Base-by-base conservation (phyloP, 83 land plant species). In the Larix sibirica region DNA sequence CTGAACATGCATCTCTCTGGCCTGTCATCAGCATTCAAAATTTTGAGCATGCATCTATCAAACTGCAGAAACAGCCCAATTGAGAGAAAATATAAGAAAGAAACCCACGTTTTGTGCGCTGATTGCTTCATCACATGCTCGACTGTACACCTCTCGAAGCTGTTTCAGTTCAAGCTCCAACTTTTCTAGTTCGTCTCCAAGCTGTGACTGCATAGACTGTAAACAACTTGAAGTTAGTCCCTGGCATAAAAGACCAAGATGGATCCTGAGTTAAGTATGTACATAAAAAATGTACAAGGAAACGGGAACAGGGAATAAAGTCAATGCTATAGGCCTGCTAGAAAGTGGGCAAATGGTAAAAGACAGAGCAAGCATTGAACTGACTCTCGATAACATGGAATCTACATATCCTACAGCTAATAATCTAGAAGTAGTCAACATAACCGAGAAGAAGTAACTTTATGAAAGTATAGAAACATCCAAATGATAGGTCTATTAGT, bases 121-220 rank as follows among this genome's bases (percentile, higher is more conserved):
- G 79, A 83, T 69, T 26, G 89, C 91, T 85, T 87, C 87, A 81
- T 83, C 85, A 85, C 87, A 90, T 62, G 87, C 87, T 62, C 59
- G n/a, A 64, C 80, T 87, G 73, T 85, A 90, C 84, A 87, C 83
- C 3, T 87, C 89, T 85, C 83, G 81, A 33, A 85, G 82, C 31
- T 89, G 89, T 56, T 84, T 83, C 47, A 83, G 58, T 65, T 89
- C 91, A 17, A 86, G 82, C 87, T 83, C 83, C 36, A 89, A 62
- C 14, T 81, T 89, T 78, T 73, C 78, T 79, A 83, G 79, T 68
- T 89, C 86, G 6, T 81, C 84, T 26, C 81, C 85, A 21, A 18
- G 4, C 3, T 80, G 50, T 80, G 54, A n/a, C 54, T 80, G 64
- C 18, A 79, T 58, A 58, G 62, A 7, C 31, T 58, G 28, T 58